Evolutionary conservation across 352 stramenopile species (phyloP), one percentile per base, ranked within the genome.

Genomic region (Phytophthora kernoviae): DNA sequence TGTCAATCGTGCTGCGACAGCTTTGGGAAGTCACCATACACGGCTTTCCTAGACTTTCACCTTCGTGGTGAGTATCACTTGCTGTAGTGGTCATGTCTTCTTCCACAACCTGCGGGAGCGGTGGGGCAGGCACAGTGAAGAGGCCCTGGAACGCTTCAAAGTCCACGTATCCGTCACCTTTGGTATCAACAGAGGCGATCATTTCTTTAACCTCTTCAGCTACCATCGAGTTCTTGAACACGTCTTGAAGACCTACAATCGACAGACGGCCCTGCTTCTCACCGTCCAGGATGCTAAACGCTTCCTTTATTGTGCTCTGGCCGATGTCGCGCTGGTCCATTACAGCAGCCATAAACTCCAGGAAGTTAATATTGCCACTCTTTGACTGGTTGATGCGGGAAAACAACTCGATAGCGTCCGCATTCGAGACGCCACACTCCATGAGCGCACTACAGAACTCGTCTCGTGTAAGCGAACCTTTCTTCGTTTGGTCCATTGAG

Each of bases 311-410:
- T 2, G 88, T 92, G 54, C 96, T 94, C 70, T 98, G 91, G 14
- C 77, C 80, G 52, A 94, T 89, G 17, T 90, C 81, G 34, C 88
- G 84, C 53, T 95, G 76, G 62, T 98, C 92, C 64, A 99, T 87
- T 6, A 93, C 94, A 2, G 94, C 96, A 8, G 94, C 96, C 58
- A 98, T 84, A 73, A 98, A 98, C 77, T 99, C 96, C 5, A 97
- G 89, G 62, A 98, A 98, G 58, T 97, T 90, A 30, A 99, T 96
- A 33, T 90, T 63, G 0, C 90, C 89, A 8, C 62, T 83, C 57
- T 90, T 91, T 27, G 78, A 90, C 61, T 91, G 84, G 53, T 93
- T 90, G 46, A 93, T 92, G 12, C 79, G 82, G 17, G 65, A 62
- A 43, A 93, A 93, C 5, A 92, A 65, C 20, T 96, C 86, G 17